These are phyloP conservation scores for Myriosclerotinia scirpicola DNA, from an alignment of 2,329 filamentous ascomycete species.

Conservation along the genomic window DNA sequence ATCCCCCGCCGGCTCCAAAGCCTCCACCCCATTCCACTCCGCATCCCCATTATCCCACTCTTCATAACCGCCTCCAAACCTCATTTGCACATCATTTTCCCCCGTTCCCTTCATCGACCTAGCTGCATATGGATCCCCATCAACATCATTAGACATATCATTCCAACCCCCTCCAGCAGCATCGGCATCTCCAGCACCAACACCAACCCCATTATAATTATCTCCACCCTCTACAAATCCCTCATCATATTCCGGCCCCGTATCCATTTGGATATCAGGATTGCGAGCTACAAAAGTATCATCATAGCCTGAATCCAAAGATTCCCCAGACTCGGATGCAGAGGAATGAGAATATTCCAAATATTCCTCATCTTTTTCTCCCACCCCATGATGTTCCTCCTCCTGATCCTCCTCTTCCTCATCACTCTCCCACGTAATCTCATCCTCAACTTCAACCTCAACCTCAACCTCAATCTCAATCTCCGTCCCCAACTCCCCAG, in stretches of 20 bases:
- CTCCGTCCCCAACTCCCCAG: background rate
- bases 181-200: background rate
- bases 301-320: slow-evolving; percentile 2
- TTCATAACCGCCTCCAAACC: too few species aligned
- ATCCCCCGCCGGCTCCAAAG: background rate
- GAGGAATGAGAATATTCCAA: background rate
- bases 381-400: background rate
- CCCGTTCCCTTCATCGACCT: background rate
- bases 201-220: background rate
- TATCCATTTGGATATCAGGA: background rate
- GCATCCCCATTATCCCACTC: background rate
- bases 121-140: background rate
- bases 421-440: slow-evolving; percentile 16
- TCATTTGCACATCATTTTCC: background rate
- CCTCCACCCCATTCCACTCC: background rate
- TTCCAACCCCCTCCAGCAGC: background rate
- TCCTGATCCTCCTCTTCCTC: background rate
- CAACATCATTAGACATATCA: slow-evolving; percentile 7
- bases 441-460: too few species aligned
- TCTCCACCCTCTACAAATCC: background rate
- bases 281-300: background rate
- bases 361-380: background rate
- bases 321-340: background rate
- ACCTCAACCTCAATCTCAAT: background rate
- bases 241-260: background rate